A percentile compares a stretch with the other conserved stretches of the same genome.
These are phyloP conservation scores for Cladosporium cucumerinum DNA, from an alignment of 2,329 filamentous ascomycete species.

Conservation along the genomic window DNA sequence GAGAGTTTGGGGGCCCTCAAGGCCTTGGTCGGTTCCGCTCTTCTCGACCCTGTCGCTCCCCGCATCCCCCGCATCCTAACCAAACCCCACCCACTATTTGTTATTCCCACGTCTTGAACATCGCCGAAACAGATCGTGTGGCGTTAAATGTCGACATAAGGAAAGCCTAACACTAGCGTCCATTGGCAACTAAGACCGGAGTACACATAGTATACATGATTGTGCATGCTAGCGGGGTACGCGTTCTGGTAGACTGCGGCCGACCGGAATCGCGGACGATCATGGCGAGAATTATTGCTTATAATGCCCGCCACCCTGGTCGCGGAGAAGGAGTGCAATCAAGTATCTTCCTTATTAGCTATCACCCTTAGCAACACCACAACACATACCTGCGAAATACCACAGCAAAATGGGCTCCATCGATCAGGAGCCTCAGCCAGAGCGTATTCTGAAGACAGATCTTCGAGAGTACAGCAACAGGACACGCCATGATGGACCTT, in stretches of 20 bases:
- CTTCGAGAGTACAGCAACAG: slow-evolving; percentile 25
- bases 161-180: not conserved
- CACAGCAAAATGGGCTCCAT: slow-evolving; percentile 10
- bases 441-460: slow-evolving; percentile 28
- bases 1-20: not conserved
- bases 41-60: not conserved
- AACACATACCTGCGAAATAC: not conserved
- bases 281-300: not conserved
- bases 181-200: not conserved
- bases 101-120: slow-evolving; percentile 11
- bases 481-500: slow-evolving; percentile 23
- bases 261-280: slow-evolving; percentile 9
- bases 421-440: slow-evolving; percentile 20
- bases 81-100: slow-evolving; percentile 3
- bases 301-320: slow-evolving; percentile 1
- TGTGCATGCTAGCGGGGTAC: slow-evolving; percentile 11
- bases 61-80: not conserved
- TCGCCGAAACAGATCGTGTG: not conserved
- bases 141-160: slow-evolving; percentile 6
- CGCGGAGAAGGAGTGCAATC: not conserved
- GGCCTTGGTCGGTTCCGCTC: not conserved
- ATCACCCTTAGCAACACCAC: not conserved
- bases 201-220: slow-evolving; percentile 10
- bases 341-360: not conserved
- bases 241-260: slow-evolving; percentile 8